Conservation (phyloP, 345 rosid genomes). For the Gossypium australe region DNA sequence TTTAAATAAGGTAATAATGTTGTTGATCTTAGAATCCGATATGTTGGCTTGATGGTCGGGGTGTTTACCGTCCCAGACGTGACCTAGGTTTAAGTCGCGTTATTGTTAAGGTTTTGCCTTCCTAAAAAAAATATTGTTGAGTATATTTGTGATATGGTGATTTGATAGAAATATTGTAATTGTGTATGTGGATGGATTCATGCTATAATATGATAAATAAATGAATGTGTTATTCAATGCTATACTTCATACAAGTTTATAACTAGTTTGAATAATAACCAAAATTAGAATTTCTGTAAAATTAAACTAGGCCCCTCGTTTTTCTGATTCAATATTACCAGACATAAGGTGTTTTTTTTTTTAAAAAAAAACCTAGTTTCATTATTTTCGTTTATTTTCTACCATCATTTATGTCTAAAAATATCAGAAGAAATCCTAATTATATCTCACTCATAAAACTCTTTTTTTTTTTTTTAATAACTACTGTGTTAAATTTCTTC, state of each 20-base stretch:
- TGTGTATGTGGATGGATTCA: no score
- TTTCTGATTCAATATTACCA: neutral
- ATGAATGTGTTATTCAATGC: no score
- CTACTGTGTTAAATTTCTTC: neutral
- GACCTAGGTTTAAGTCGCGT: no score
- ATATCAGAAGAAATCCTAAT: neutral
- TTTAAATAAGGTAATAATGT: no score
- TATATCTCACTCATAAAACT: neutral
- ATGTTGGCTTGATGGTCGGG: no score
- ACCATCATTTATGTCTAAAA: neutral
- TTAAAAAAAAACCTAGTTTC: neutral
- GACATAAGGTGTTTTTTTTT: neutral
- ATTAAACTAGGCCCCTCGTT: neutral
- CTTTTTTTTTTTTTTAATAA: neutral
- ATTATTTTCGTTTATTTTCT: neutral
- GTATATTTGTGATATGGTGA: no score
- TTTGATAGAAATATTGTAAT: no score
- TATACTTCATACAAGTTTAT: neutral
- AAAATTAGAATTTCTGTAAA: neutral
- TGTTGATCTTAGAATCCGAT: no score
- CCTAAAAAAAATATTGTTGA: no score
- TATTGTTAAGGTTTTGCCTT: no score
- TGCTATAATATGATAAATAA: no score
- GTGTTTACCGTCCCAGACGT: no score
- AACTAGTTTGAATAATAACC: neutral